Conservation (phyloP, 1,284 basidiomycete genomes). For the Ganoderma resinaceum region DNA sequence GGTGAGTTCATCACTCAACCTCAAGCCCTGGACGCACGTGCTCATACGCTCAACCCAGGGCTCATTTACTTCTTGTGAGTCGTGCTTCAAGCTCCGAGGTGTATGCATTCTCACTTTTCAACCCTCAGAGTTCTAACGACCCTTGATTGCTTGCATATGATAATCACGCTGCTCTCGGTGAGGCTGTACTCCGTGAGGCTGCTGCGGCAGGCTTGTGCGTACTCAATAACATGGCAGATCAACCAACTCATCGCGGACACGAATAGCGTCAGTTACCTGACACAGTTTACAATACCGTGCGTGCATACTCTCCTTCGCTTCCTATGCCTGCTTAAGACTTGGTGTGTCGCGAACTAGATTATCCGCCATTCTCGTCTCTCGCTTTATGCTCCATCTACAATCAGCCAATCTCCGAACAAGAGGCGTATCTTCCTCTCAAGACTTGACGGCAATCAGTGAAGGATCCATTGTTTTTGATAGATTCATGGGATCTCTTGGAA, state of each 20-base stretch:
- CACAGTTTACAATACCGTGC: neutral
- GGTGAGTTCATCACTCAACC: neutral
- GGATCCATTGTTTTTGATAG: neutral
- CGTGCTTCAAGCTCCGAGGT: neutral
- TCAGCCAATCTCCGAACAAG: neutral
- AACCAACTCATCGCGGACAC: neutral
- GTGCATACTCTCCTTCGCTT: neutral
- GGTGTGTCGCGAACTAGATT: neutral
- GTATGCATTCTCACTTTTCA: neutral
- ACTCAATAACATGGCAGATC: neutral
- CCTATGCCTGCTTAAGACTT: neutral
- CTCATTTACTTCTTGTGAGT: conserved; percentile 5
- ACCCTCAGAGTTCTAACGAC: neutral
- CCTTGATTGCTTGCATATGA: neutral
- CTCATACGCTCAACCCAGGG: neutral
- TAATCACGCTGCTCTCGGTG: neutral
- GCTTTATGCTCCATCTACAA: conserved; percentile 7
- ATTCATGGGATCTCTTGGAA: neutral
- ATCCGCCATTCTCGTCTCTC: neutral
- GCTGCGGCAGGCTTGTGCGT: too few relatives aligned
- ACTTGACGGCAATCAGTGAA: neutral
- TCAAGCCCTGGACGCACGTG: neutral
- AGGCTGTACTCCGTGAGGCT: neutral
- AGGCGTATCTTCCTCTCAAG: neutral
- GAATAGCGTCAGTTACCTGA: neutral